These are phyloP conservation scores for Phellopilus nigrolimitatus DNA, from an alignment of 1,284 basidiomycete genomes.

Conservation along the genomic window DNA sequence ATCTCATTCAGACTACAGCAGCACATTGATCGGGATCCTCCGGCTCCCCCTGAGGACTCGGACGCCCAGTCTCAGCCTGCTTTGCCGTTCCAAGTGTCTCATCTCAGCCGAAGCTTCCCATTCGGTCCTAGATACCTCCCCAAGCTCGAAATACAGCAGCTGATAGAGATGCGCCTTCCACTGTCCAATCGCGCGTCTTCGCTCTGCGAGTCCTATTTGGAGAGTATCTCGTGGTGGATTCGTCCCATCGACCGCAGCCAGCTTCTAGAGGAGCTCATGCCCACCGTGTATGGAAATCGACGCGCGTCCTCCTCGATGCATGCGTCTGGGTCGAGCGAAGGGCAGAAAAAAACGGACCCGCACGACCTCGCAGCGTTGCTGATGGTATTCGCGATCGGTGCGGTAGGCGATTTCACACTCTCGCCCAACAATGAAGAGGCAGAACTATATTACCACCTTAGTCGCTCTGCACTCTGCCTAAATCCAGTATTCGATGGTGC, in stretches of 20 bases:
- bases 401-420: slow-evolving; percentile 21
- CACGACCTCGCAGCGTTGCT: slow-evolving; percentile 24
- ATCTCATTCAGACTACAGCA: background rate
- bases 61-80: background rate
- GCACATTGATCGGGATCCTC: background rate
- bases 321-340: background rate
- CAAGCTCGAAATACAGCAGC: background rate
- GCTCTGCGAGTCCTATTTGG: slow-evolving; percentile 8
- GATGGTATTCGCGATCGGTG: slow-evolving; percentile 23
- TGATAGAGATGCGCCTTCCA: slow-evolving; percentile 8
- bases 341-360: background rate
- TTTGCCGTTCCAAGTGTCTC: background rate
- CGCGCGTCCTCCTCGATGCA: background rate
- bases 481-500: slow-evolving; percentile 34
- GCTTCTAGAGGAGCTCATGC: slow-evolving; percentile 12
- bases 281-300: slow-evolving; percentile 3
- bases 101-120: background rate
- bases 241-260: slow-evolving; percentile 7
- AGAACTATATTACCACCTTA: slow-evolving; percentile 26
- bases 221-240: background rate
- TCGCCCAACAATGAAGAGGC: slow-evolving; percentile 21
- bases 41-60: background rate
- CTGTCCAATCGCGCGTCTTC: slow-evolving; percentile 10
- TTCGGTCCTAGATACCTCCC: background rate
- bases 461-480: slow-evolving; percentile 32